Evolutionary conservation across 345 rosid genomes (phyloP).

Genomic region (Turritis glabra): DNA sequence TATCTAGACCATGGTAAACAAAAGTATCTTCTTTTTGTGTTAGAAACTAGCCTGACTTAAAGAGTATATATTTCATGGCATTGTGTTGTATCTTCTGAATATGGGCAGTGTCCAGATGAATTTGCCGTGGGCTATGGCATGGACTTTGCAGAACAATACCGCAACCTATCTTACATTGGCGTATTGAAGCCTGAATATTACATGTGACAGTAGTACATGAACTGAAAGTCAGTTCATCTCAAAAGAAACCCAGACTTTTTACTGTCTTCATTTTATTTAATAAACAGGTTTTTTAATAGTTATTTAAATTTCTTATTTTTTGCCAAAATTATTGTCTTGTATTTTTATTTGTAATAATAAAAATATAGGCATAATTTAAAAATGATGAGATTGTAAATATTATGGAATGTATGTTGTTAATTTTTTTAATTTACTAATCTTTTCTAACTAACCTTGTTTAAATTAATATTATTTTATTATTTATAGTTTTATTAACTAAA

Average conservation of each 20-base stretch:
- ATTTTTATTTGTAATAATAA: too few species aligned
- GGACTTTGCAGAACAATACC: conserved; percentile 86
- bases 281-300: too few species aligned
- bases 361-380: too few species aligned
- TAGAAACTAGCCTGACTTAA: neutral
- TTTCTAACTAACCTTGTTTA: too few species aligned
- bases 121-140: conserved; percentile 93
- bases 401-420: too few species aligned
- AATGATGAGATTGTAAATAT: too few species aligned
- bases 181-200: conserved; percentile 77
- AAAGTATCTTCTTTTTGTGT: neutral
- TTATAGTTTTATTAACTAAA: too few species aligned
- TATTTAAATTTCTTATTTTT: too few species aligned
- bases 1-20: neutral
- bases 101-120: conserved; percentile 77
- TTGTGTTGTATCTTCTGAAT: conserved; percentile 8
- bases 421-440: too few species aligned
- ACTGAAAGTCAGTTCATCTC: neutral
- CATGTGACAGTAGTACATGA: conserved; percentile 34
- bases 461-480: too few species aligned
- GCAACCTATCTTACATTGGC: conserved; percentile 88
- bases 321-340: too few species aligned
- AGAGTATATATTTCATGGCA: neutral
- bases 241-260: neutral
- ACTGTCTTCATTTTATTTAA: too few species aligned